phyloP scores from a whole-genome alignment of 2,329 filamentous ascomycete species.

The Scorias spongiosa region DNA sequence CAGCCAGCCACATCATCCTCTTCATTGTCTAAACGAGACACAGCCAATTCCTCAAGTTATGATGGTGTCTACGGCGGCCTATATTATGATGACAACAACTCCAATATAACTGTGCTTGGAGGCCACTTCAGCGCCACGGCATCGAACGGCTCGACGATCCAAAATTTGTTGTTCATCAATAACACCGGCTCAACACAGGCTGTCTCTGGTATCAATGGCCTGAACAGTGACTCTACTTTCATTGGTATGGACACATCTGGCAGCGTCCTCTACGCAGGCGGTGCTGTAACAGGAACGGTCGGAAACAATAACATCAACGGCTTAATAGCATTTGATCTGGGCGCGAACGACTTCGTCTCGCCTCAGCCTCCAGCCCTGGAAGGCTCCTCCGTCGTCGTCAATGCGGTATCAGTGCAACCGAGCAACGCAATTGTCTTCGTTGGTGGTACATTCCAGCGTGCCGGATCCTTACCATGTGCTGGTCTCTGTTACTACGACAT shows the following conservation, averaged over 20 bases:
- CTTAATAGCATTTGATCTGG: slow-evolving; percentile 66
- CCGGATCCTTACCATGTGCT: slow-evolving; percentile 68
- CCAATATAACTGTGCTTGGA: slow-evolving; percentile 75
- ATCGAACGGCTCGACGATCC: slow-evolving; percentile 52
- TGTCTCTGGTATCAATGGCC: slow-evolving; percentile 43
- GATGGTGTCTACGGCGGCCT: slow-evolving; percentile 62
- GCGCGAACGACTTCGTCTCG: slow-evolving; percentile 42
- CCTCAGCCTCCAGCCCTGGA: slow-evolving; percentile 61
- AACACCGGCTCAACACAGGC: slow-evolving; percentile 42
- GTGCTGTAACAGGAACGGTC: slow-evolving; percentile 57
- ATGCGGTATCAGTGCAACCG: slow-evolving; percentile 59
- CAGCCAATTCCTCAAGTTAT: slow-evolving; percentile 22
- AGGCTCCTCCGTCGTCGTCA: slow-evolving; percentile 57
- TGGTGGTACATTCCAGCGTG: slow-evolving; percentile 68
- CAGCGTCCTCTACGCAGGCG: slow-evolving; percentile 66
- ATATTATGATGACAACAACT: slow-evolving; percentile 54
- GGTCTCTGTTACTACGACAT: slow-evolving; percentile 69
- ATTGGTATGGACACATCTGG: slow-evolving; percentile 51
- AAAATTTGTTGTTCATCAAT: slow-evolving; percentile 75
- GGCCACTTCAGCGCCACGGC: slow-evolving; percentile 67
- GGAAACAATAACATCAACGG: slow-evolving; percentile 50
- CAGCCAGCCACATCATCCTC: slow-evolving; percentile 16
- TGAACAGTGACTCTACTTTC: slow-evolving; percentile 62
- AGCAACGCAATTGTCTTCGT: slow-evolving; percentile 64
- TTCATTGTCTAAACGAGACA: slow-evolving; percentile 26